These are phyloP conservation scores for Cairneyella variabilis DNA, from an alignment of 495 filamentous ascomycete species.

Conservation along the genomic window DNA sequence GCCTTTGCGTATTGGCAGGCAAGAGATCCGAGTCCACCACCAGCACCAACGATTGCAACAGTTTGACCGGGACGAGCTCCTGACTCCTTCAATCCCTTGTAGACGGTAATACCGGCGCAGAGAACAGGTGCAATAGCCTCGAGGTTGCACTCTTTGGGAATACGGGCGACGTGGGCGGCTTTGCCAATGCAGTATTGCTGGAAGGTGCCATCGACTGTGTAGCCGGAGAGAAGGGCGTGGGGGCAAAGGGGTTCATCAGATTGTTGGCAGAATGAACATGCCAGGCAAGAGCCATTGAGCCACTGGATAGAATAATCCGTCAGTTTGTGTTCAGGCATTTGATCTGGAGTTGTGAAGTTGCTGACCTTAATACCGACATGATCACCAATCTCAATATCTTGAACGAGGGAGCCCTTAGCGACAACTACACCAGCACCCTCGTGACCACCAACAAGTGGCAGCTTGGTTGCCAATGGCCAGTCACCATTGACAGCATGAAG, in stretches of 20 bases:
- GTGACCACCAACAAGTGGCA: constrained; percentile 90
- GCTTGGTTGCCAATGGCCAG: constrained; percentile 77
- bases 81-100: constrained; percentile 88
- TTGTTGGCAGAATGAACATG: constrained; percentile 75
- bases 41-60: constrained; percentile 84
- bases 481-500: constrained; percentile 73
- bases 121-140: constrained; percentile 79
- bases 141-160: constrained; percentile 70
- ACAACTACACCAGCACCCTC: constrained; percentile 88
- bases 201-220: constrained; percentile 90
- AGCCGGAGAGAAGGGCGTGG: constrained; percentile 71
- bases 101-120: constrained; percentile 88
- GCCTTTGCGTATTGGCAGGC: constrained; percentile 85
- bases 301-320: constrained; percentile 39
- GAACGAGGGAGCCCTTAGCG: constrained; percentile 67
- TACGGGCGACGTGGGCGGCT: constrained; percentile 72
- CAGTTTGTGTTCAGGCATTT: background rate
- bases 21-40: constrained; percentile 79
- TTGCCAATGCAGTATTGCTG: constrained; percentile 90
- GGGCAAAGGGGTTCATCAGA: constrained; percentile 71
- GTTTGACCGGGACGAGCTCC: constrained; percentile 68
- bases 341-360: no score
- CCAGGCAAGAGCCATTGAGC: constrained; percentile 79
- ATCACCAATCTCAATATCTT: constrained; percentile 73
- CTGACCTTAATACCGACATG: constrained; percentile 69